Evolutionary conservation across 1,284 basidiomycete genomes (phyloP).

Genomic region (Puccinia triticina): DNA sequence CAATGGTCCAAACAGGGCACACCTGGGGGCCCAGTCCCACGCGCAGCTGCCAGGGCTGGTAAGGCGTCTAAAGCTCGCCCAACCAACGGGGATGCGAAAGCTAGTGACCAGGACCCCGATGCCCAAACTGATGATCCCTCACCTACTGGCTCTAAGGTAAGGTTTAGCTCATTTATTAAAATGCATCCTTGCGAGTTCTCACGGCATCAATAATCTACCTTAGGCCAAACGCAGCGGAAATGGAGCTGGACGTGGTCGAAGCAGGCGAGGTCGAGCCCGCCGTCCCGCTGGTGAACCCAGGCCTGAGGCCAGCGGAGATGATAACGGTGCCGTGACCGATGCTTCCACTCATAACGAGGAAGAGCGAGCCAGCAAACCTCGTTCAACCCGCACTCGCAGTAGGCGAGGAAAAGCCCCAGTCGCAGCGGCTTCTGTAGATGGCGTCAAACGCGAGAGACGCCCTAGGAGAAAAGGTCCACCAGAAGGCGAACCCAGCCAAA

Average conservation of each 20-base stretch:
- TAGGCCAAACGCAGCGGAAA: constrained; percentile 69
- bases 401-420: background rate
- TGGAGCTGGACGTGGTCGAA: constrained; percentile 77
- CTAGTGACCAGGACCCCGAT: constrained; percentile 56
- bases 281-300: constrained; percentile 76
- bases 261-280: constrained; percentile 62
- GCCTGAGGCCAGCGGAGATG: constrained; percentile 66
- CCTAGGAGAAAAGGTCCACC: constrained; percentile 39
- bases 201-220: too few species aligned
- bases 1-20: background rate
- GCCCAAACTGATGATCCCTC: constrained; percentile 9
- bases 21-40: constrained; percentile 60
- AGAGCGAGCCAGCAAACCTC: background rate
- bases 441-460: constrained; percentile 4
- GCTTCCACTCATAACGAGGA: constrained; percentile 18
- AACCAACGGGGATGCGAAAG: constrained; percentile 63
- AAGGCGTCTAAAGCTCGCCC: constrained; percentile 53
- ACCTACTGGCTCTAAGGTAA: background rate
- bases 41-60: constrained; percentile 52
- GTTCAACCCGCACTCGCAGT: constrained; percentile 16
- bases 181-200: too few species aligned
- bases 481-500: constrained; percentile 45
- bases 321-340: constrained; percentile 55
- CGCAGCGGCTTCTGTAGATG: background rate
- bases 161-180: too few species aligned